Evolutionary conservation across 176 grass and related monocot genomes (phyloP).

Genomic region (Chrysopogon serrulatus): DNA sequence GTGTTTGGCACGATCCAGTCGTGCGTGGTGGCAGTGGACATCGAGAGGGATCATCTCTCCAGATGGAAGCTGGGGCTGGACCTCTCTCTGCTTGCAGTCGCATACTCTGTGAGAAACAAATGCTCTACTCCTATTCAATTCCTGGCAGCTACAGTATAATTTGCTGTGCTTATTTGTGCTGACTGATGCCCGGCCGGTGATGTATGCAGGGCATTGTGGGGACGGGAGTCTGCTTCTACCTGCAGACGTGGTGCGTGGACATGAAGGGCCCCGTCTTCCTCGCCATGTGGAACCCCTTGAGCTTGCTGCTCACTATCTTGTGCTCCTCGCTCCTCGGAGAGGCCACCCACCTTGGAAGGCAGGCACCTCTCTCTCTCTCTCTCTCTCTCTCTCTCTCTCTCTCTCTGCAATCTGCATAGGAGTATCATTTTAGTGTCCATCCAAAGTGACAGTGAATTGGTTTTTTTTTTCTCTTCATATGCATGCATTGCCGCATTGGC

Average conservation of each 20-base stretch:
- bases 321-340: conserved; percentile 51
- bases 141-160: too few relatives aligned
- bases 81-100: conserved; percentile 36
- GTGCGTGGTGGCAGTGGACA: conserved; percentile 26
- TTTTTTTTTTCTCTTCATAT: too few relatives aligned
- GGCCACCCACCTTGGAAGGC: conserved; percentile 51
- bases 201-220: conserved; percentile 53
- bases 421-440: too few relatives aligned
- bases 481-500: too few relatives aligned
- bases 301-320: conserved; percentile 46
- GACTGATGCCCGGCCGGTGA: too few relatives aligned
- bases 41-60: conserved; percentile 9
- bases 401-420: too few relatives aligned
- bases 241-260: conserved; percentile 65
- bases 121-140: too few relatives aligned
- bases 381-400: too few relatives aligned
- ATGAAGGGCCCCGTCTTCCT: conserved; percentile 56
- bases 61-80: conserved; percentile 51
- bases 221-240: conserved; percentile 46
- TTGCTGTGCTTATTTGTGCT: too few relatives aligned
- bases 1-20: conserved; percentile 46
- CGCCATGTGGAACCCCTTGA: conserved; percentile 60
- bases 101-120: conserved; percentile 44
- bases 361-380: too few relatives aligned
- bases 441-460: too few relatives aligned